Evolutionary conservation across 371 early-diverging fungal genomes (phyloP).

Genomic region (Chytridiales sp.): DNA sequence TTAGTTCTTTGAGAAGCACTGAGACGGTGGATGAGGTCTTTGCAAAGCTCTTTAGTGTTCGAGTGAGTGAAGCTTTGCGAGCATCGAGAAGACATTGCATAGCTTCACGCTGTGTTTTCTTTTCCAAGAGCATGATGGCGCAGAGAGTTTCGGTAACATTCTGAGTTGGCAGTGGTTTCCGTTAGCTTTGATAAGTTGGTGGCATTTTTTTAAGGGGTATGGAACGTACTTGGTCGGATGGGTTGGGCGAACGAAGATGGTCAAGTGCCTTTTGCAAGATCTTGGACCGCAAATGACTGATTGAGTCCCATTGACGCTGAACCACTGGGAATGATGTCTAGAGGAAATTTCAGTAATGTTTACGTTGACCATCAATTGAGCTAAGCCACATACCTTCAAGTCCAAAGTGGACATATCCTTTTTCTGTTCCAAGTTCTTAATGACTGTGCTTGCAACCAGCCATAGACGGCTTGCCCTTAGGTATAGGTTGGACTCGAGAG

Average conservation of each 20-base stretch:
- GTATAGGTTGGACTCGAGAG: conserved; percentile 68
- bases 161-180: conserved; percentile 41
- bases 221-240: conserved; percentile 51
- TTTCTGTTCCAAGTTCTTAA: conserved; percentile 58
- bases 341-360: too few relatives aligned
- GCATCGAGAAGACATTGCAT: conserved; percentile 56
- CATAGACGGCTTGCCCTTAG: conserved; percentile 71
- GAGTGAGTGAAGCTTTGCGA: conserved; percentile 70
- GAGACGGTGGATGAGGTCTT: not conserved
- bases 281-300: conserved; percentile 69
- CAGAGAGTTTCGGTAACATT: conserved; percentile 59
- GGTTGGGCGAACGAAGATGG: conserved; percentile 51
- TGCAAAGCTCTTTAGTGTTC: conserved; percentile 43
- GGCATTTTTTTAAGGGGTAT: conserved; percentile 9
- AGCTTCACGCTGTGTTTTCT: conserved; percentile 58
- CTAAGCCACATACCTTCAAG: conserved; percentile 30
- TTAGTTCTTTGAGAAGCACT: not conserved
- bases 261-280: conserved; percentile 64
- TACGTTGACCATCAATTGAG: not conserved
- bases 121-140: conserved; percentile 64
- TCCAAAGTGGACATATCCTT: conserved; percentile 23
- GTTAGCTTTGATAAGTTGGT: conserved; percentile 1
- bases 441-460: conserved; percentile 63
- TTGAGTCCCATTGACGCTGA: conserved; percentile 83
- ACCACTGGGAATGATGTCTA: conserved; percentile 77